phyloP scores from a whole-genome alignment of 1,139 yeast species.

The Candida pseudocylindracea region DNA sequence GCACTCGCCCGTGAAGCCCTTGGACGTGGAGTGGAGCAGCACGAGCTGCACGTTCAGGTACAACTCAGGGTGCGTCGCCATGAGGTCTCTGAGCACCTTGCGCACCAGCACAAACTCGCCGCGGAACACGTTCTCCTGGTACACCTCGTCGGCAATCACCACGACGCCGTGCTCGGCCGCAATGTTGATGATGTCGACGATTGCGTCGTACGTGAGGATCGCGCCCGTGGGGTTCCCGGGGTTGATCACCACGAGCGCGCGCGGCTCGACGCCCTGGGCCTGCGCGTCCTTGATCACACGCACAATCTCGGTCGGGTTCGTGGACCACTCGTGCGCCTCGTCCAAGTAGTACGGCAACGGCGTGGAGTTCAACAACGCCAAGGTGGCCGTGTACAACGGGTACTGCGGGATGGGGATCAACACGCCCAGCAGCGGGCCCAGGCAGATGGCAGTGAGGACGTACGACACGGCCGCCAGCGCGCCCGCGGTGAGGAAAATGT shows the following conservation, averaged over 20 bases:
- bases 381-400: slow-evolving; percentile 84
- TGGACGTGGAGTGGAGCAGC: slow-evolving; percentile 85
- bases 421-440: slow-evolving; percentile 54
- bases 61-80: slow-evolving; percentile 22
- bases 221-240: slow-evolving; percentile 98
- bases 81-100: slow-evolving; percentile 41
- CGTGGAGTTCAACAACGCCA: slow-evolving; percentile 60
- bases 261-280: slow-evolving; percentile 35
- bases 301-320: slow-evolving; percentile 47
- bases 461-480: slow-evolving; percentile 82
- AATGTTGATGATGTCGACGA: slow-evolving; percentile 45
- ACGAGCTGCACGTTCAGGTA: slow-evolving; percentile 70
- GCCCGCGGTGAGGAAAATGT: slow-evolving; percentile 74
- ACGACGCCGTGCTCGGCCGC: slow-evolving; percentile 76
- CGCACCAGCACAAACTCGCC: slow-evolving; percentile 47
- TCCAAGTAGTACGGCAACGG: slow-evolving; percentile 78
- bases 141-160: slow-evolving; percentile 94
- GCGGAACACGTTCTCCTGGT: slow-evolving; percentile 72
- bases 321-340: slow-evolving; percentile 67
- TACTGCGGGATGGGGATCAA: slow-evolving; percentile 95
- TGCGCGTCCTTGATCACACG: slow-evolving; percentile 26
- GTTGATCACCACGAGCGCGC: slow-evolving; percentile 78
- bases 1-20: slow-evolving; percentile 95
- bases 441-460: slow-evolving; percentile 46
- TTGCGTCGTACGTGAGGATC: slow-evolving; percentile 39